These are phyloP conservation scores for Endocladia muricata DNA, from an alignment of 31 red algal genomes.

Conservation along the genomic window DNA sequence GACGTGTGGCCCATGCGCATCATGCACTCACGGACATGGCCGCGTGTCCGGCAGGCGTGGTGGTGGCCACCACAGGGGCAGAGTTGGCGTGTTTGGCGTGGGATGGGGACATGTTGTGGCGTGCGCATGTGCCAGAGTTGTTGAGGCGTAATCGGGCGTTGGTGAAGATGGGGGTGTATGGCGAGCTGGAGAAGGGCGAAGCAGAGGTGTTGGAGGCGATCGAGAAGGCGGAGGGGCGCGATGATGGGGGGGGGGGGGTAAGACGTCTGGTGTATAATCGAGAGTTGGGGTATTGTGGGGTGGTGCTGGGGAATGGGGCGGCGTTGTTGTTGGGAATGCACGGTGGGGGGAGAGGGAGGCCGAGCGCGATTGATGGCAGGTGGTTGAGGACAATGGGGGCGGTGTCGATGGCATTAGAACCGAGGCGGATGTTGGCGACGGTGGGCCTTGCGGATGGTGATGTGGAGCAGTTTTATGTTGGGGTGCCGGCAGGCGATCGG, in stretches of 20 bases:
- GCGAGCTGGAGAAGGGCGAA: not conserved
- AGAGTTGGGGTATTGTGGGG: conserved; percentile 38
- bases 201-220: conserved; percentile 21
- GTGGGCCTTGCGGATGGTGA: conserved; percentile 77
- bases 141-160: conserved; percentile 47
- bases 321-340: conserved; percentile 67
- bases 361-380: conserved; percentile 55
- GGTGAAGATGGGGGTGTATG: conserved; percentile 49
- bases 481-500: conserved; percentile 63
- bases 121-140: conserved; percentile 66
- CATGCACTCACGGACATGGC: conserved; percentile 33
- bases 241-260: conserved; percentile 51
- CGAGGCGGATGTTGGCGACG: conserved; percentile 74
- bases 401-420: conserved; percentile 68
- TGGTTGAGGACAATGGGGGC: conserved; percentile 60
- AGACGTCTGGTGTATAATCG: conserved; percentile 38
- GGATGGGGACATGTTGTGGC: conserved; percentile 73
- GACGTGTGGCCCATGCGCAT: conserved; percentile 39
- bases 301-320: conserved; percentile 56
- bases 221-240: not conserved
- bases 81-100: conserved; percentile 66
- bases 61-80: conserved; percentile 56
- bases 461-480: conserved; percentile 85
- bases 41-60: conserved; percentile 55
- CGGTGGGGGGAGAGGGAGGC: conserved; percentile 28